These are phyloP conservation scores for Dinochytrium kinnereticum DNA, from an alignment of 371 early-diverging fungal genomes.

Conservation along the genomic window DNA sequence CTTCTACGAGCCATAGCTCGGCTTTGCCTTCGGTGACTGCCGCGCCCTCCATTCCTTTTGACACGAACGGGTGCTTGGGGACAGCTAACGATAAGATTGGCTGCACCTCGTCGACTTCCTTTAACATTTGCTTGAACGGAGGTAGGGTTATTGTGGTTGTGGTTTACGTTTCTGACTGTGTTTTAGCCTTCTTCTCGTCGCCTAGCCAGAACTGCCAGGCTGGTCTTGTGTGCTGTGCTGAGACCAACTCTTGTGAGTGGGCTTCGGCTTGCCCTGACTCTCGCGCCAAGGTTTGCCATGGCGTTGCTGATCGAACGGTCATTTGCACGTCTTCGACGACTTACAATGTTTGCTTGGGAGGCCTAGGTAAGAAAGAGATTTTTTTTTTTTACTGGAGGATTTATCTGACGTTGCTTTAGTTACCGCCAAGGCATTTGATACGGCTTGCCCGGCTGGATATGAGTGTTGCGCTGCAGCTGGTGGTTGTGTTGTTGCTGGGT, in stretches of 20 bases:
- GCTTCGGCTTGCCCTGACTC: background rate
- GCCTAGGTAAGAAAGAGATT: background rate
- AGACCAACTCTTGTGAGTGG: background rate
- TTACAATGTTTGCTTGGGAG: conserved; percentile 17
- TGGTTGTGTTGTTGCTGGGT: conserved; percentile 15
- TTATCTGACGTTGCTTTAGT: background rate
- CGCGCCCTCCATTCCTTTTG: background rate
- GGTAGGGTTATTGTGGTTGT: background rate
- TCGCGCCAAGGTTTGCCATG: background rate
- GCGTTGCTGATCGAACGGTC: background rate
- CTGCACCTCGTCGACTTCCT: background rate
- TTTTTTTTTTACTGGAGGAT: background rate
- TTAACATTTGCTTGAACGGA: conserved; percentile 7
- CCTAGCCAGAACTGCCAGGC: background rate
- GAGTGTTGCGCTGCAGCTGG: conserved; percentile 12
- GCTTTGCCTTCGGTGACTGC: background rate
- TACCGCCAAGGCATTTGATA: background rate
- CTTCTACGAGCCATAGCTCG: too few species aligned
- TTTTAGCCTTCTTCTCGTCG: background rate
- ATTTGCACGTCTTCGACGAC: conserved; percentile 18
- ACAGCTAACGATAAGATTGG: background rate
- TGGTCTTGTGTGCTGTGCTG: conserved; percentile 20
- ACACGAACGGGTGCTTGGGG: conserved; percentile 6
- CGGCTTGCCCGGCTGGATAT: background rate
- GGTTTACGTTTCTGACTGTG: background rate